These are phyloP conservation scores for Wallemia ichthyophaga DNA, from an alignment of 1,284 basidiomycete species.

Conservation along the genomic window DNA sequence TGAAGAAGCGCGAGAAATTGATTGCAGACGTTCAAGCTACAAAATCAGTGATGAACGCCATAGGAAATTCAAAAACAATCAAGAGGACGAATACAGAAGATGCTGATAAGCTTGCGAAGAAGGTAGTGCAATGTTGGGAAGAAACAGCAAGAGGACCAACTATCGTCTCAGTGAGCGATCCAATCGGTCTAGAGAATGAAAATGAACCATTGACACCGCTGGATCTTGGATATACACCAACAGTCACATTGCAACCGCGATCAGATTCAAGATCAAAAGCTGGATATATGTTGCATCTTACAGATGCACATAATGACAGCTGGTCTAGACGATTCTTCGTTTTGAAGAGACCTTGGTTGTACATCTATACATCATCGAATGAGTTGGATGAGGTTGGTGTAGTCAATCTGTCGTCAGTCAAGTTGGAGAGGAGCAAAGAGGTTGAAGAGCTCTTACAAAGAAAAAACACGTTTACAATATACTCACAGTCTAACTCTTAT, in stretches of 20 bases:
- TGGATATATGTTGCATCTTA: constrained; percentile 45
- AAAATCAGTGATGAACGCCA: constrained; percentile 30
- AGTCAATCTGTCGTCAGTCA: constrained; percentile 54
- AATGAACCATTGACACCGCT: constrained; percentile 1
- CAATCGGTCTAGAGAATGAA: constrained; percentile 3
- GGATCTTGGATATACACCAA: not conserved
- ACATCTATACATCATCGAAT: constrained; percentile 48
- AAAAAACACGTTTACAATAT: constrained; percentile 53
- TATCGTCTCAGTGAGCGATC: constrained; percentile 1
- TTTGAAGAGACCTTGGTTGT: constrained; percentile 64
- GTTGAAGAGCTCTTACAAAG: constrained; percentile 52
- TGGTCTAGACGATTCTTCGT: constrained; percentile 73
- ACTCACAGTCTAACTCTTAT: constrained; percentile 65
- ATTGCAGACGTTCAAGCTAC: constrained; percentile 71
- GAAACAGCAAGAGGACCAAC: not conserved
- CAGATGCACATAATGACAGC: constrained; percentile 39
- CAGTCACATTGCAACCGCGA: constrained; percentile 4
- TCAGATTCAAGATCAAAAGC: constrained; percentile 59
- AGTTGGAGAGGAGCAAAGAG: constrained; percentile 55
- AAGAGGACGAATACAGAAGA: not conserved
- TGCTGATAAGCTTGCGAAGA: not conserved
- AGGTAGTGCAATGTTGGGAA: not conserved
- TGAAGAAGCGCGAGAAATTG: constrained; percentile 35
- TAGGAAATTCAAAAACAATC: not conserved
- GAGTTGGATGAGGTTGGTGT: constrained; percentile 58